Percentiles rank a stretch among this genome's conserved stretches.
Conservation (phyloP, 1,284 basidiomycete genomes). For the Ceratobasidium sp. region DNA sequence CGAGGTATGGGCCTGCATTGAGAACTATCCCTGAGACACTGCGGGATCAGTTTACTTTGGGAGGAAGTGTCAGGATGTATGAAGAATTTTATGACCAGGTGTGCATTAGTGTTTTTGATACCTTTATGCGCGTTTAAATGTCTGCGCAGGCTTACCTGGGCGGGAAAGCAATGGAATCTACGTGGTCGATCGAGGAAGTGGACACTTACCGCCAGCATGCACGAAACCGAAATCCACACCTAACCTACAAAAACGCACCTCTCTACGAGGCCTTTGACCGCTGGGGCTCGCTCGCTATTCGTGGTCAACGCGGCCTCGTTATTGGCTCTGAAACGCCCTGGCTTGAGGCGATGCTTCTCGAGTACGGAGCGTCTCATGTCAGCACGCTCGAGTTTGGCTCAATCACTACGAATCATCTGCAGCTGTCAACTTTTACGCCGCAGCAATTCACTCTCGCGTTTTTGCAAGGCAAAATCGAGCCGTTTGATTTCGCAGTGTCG, state of each 20-base stretch:
- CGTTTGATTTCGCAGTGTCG: slow-evolving; percentile 4
- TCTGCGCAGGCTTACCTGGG: background rate
- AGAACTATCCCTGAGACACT: background rate
- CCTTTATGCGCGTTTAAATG: background rate
- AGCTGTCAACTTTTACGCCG: background rate
- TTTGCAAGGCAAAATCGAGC: background rate
- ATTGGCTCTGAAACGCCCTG: slow-evolving; percentile 5
- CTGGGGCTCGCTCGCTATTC: slow-evolving; percentile 7
- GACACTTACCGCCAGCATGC: background rate
- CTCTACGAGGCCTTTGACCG: slow-evolving; percentile 10
- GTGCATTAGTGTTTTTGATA: background rate
- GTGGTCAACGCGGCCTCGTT: background rate
- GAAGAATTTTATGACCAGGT: slow-evolving; percentile 7
- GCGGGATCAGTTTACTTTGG: background rate
- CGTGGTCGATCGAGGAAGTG: background rate
- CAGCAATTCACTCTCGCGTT: background rate
- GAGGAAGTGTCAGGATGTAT: background rate
- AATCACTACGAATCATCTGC: background rate
- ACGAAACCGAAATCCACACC: slow-evolving; percentile 6
- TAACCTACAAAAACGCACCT: slow-evolving; percentile 5
- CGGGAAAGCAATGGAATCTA: slow-evolving; percentile 2
- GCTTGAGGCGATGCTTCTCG: slow-evolving; percentile 4
- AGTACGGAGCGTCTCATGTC: slow-evolving; percentile 1
- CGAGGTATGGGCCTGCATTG: background rate
- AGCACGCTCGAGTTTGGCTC: slow-evolving; percentile 6